Percentiles rank a stretch among this genome's conserved stretches.
Conservation (phyloP, 176 grass and related monocot species). For the Stipa capillata region DNA sequence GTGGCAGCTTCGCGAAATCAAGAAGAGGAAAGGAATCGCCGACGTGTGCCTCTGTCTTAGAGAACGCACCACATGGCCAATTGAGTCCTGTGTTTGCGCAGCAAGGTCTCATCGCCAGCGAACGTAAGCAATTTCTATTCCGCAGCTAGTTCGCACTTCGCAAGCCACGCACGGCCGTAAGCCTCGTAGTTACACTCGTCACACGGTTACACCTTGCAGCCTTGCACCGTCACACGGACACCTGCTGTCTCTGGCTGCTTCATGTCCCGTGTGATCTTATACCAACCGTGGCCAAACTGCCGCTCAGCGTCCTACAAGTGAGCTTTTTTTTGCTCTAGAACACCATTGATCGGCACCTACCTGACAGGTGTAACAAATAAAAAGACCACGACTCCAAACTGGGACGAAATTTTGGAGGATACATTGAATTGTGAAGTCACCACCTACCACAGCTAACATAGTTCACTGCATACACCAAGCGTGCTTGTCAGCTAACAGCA, state of each 20-base stretch:
- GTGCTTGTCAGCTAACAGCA: not conserved
- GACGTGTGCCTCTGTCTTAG: constrained; percentile 2
- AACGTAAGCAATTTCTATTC: not conserved
- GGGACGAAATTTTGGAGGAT: not conserved
- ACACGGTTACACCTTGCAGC: not conserved
- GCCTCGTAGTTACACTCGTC: not conserved
- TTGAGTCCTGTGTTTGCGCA: no score
- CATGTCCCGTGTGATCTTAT: not conserved
- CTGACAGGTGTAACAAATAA: not conserved
- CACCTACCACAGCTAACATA: constrained; percentile 1
- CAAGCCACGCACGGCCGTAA: not conserved
- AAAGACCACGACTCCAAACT: not conserved
- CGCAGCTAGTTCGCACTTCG: no score
- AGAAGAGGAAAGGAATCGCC: no score
- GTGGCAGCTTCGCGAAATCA: not conserved
- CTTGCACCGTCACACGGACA: no score
- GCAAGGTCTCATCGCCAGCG: not conserved
- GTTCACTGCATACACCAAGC: not conserved
- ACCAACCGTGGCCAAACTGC: not conserved
- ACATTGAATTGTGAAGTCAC: not conserved
- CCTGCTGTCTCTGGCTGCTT: no score
- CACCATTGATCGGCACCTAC: not conserved
- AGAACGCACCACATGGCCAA: no score
- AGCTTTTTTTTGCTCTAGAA: not conserved
- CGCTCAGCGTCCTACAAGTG: not conserved